Base-by-base conservation (phyloP, 768 basidiomycete genomes). In the Suillus lakei region DNA sequence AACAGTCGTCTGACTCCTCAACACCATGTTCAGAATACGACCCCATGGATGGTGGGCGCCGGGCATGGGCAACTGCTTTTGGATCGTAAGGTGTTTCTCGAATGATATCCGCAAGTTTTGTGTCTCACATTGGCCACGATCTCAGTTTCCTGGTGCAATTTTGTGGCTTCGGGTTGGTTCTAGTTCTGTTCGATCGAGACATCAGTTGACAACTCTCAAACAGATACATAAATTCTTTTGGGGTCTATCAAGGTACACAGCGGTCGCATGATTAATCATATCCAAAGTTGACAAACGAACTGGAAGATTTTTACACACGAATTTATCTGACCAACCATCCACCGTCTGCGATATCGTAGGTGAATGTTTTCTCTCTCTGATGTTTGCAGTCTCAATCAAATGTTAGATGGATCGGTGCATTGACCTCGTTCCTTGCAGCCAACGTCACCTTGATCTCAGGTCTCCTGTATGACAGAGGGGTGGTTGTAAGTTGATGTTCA, bases 391-490 rank as follows among this genome's bases (percentile, higher is more conserved):
- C 56, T 58, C 23, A 39, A 9, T 10, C 5, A 23, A n/a, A 3
- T 21, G 41, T 28, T 38, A 72, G 72, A 16, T 77, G 72, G 73
- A 77, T 86, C 61, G 84, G 83, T n/a, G 80, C 82, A 39, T 72
- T 80, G 16, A 80, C 82, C 62, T 67, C 82, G 4, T 76, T 81
- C 39, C 72, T 84, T 10, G 67, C 77, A 12, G 67, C 82, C 16
- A 73, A 77, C 0, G 70, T 73, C 46, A 81, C 82, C 3, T 67
- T 82, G 23, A 63, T 83, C 41, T 73, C 79, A 7, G 84, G 84
- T 5, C 75, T 78, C 60, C 75, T 78, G 2, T 82, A 82, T 65
- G 84, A 85, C 58, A 73, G 73, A 18, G 84, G n/a, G 84, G 59
- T 81, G 82, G 71, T 83, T 82, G 80, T 80, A 66, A 62, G 76